phyloP scores from a whole-genome alignment of 2,329 filamentous ascomycete genomes.

The Gaeumannomyces tritici region DNA sequence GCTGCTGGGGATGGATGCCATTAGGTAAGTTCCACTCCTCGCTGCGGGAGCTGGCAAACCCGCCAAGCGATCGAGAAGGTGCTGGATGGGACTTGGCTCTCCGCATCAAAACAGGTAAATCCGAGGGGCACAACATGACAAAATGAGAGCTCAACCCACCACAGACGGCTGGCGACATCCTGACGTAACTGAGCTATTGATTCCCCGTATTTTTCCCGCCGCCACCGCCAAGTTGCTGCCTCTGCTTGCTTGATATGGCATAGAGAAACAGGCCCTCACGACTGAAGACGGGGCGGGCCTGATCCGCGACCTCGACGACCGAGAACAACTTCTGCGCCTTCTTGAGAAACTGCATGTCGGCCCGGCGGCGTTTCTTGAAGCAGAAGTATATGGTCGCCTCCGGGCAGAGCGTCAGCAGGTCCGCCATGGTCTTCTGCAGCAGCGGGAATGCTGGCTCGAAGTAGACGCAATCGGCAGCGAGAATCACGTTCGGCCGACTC shows the following conservation, averaged over 20 bases:
- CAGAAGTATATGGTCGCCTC: slow-evolving; percentile 65
- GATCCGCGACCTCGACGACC: slow-evolving; percentile 52
- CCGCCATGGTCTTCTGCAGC: slow-evolving; percentile 66
- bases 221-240: background rate
- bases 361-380: slow-evolving; percentile 85
- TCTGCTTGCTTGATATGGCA: slow-evolving; percentile 35
- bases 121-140: background rate
- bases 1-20: background rate
- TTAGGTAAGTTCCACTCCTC: background rate
- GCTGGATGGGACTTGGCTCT: background rate
- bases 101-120: background rate
- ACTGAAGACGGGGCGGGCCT: slow-evolving; percentile 47
- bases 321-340: slow-evolving; percentile 57
- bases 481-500: slow-evolving; percentile 64
- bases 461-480: slow-evolving; percentile 97
- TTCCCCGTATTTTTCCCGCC: background rate
- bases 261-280: slow-evolving; percentile 53
- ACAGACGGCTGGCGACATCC: background rate
- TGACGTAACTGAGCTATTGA: background rate
- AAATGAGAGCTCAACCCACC: background rate
- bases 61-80: background rate
- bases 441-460: slow-evolving; percentile 93
- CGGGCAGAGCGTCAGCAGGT: slow-evolving; percentile 65
- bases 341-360: slow-evolving; percentile 67
- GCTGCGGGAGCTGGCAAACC: background rate